phyloP scores from a whole-genome alignment of 129 eudicot genomes.

The Mikania micrantha region DNA sequence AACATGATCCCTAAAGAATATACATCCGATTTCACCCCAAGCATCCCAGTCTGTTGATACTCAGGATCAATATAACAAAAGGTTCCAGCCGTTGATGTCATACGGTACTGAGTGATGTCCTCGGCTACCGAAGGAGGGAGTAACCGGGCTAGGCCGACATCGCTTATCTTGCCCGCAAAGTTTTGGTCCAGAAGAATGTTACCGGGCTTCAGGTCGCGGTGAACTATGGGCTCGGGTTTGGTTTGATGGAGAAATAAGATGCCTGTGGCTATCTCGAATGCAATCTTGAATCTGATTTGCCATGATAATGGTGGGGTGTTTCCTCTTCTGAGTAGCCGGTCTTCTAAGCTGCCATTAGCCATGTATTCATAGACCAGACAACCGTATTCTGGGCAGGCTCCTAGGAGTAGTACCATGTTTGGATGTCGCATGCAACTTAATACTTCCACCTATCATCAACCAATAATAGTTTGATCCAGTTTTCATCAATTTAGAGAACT shows the following conservation, averaged over 20 bases:
- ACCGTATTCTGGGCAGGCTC: slow-evolving; percentile 88
- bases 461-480: neutral
- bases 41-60: slow-evolving; percentile 82
- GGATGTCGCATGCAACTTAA: slow-evolving; percentile 65
- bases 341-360: slow-evolving; percentile 78
- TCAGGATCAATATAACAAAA: slow-evolving; percentile 78
- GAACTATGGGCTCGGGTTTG: slow-evolving; percentile 77
- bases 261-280: slow-evolving; percentile 61
- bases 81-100: slow-evolving; percentile 75
- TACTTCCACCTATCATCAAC: slow-evolving; percentile 46
- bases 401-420: slow-evolving; percentile 69
- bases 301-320: slow-evolving; percentile 56
- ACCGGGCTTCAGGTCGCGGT: slow-evolving; percentile 75
- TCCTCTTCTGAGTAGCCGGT: slow-evolving; percentile 42
- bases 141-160: slow-evolving; percentile 69
- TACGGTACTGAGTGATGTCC: slow-evolving; percentile 59
- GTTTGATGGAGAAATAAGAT: slow-evolving; percentile 64
- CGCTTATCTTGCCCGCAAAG: slow-evolving; percentile 61
- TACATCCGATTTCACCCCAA: slow-evolving; percentile 69
- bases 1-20: slow-evolving; percentile 62
- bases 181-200: slow-evolving; percentile 68
- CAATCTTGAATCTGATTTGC: slow-evolving; percentile 64
- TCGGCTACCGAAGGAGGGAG: slow-evolving; percentile 57
- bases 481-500: too few relatives aligned
- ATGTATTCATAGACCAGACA: slow-evolving; percentile 67